phyloP scores from a whole-genome alignment of 2,329 filamentous ascomycete genomes.

The Cadophora luteo-olivacea region DNA sequence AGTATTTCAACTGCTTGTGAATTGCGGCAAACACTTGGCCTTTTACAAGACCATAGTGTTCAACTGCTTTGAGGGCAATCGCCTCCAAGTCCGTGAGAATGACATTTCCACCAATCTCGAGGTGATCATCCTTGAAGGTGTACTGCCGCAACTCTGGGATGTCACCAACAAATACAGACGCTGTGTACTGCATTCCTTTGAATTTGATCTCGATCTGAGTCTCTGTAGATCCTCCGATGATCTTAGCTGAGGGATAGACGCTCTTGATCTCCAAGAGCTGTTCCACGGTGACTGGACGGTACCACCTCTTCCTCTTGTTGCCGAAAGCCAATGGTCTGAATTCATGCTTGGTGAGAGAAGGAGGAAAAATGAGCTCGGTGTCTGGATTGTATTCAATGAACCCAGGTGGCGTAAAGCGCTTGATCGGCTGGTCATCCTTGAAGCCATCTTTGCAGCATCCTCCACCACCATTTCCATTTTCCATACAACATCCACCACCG shows the following conservation, averaged over 20 bases:
- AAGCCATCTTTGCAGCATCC: constrained; percentile 74
- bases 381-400: constrained; percentile 95
- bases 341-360: constrained; percentile 80
- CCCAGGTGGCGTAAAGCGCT: constrained; percentile 81
- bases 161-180: constrained; percentile 91
- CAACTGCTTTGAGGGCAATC: constrained; percentile 79
- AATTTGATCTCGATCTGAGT: constrained; percentile 99
- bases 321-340: constrained; percentile 86
- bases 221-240: constrained; percentile 95
- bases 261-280: constrained; percentile 93
- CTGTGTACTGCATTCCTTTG: constrained; percentile 89
- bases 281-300: constrained; percentile 82
- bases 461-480: constrained; percentile 56
- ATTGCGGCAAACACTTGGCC: constrained; percentile 87
- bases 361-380: constrained; percentile 94
- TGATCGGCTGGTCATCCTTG: constrained; percentile 60
- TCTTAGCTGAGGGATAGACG: constrained; percentile 83
- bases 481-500: constrained; percentile 74
- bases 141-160: constrained; percentile 89
- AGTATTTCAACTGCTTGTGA: constrained; percentile 91
- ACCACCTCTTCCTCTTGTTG: constrained; percentile 95
- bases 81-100: constrained; percentile 88
- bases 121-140: constrained; percentile 75
- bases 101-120: constrained; percentile 95
- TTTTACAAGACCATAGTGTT: constrained; percentile 71